Base-by-base conservation (phyloP, 2,329 filamentous ascomycete species). In the Fusarium sp. region DNA sequence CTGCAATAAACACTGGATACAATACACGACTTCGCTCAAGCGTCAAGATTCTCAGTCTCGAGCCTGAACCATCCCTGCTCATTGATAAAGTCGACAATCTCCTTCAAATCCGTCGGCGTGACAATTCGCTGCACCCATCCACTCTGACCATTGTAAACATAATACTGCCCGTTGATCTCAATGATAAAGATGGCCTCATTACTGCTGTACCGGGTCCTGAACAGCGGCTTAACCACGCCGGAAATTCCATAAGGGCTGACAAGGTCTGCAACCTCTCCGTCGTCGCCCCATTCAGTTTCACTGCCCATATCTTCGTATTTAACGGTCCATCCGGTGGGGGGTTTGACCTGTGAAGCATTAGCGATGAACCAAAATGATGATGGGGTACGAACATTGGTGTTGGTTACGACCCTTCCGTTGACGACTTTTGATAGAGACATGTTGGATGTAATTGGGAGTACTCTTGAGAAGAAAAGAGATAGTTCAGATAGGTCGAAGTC, bases 401-500 rank as follows among this genome's bases (percentile, higher is more conserved):
- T 49, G 23, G 55, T 49, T 5, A 58, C 55, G 12, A 48, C 23
- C 4, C 10, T 49, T 8, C 55, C 55, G 7, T 37, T 29, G 8
- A 49, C 41, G 23, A 58, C 23, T 35, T 58, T 58, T 37, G 55
- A 37, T 10, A 29, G 19, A 27, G 54, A 23, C 55, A 58, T 58
- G 5, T 21, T n/a, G 19, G 9, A 23, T n/a, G 8, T 2, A 10
- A 19, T 23, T 10, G 8, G 19, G 8, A 0, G 7, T 7, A 19
- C 14, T 18, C 3, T 7, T 2, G 6, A 8, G 8, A 1, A 33
- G 21, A 19, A 10, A 10, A 19, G 2, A 5, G 1, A 19, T 23
- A 5, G 0, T 2, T 12, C 18, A 10, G 10, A 31, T 9, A 18
- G 7, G 4, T 7, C 3, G 5, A 31, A 31, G 10, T 18, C 10